Base-by-base conservation (phyloP, 352 stramenopile species). In the Phytophthora melonis region DNA sequence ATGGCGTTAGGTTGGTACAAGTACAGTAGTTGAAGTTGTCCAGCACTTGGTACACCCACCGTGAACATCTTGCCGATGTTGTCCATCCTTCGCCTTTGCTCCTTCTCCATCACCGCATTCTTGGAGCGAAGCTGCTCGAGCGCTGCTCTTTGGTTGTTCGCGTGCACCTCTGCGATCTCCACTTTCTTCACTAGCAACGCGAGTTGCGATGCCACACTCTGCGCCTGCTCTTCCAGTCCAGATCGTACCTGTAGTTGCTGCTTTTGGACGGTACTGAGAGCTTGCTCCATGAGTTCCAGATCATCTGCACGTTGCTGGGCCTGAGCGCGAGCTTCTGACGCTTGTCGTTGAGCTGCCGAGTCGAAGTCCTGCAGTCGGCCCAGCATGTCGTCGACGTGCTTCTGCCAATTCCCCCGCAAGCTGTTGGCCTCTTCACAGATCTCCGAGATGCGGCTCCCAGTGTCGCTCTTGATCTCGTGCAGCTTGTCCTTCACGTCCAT, bases 401-500 rank as follows among this genome's bases (percentile, higher is more conserved):
- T 84, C 39, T 93, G 81, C 84, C 88, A 95, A 58, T 92, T 86
- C 7, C 77, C 72, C 4, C 86, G 86, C 27, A 94, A 68, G 56
- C 79, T 88, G 58, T 82, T 89, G n/a, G 84, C 80, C 60, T 95
- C 85, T 63, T 93, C 80, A 62, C 79, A 84, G 5, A 93, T 77
- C 19, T 82, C 76, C 3, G 84, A 88, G 50, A 91, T 84, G 1
- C 84, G 83, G 53, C 61, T 78, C 9, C 77, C 76, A 19, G 89
- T 81, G 61, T 94, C 80, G 34, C 68, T 83, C 57, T 88, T 86
- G 45, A 92, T 78, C 47, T 90, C 84, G 58, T 94, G 86, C 61
- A 90, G 68, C 43, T 79, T 83, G 74, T 95, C 87, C 62, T 95
- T 95, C 30, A 88, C 77, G 43, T 93, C 86, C 77, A 92, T 93